Base-by-base conservation (phyloP, 2,329 filamentous ascomycete species). In the Dendryphion nanum region DNA sequence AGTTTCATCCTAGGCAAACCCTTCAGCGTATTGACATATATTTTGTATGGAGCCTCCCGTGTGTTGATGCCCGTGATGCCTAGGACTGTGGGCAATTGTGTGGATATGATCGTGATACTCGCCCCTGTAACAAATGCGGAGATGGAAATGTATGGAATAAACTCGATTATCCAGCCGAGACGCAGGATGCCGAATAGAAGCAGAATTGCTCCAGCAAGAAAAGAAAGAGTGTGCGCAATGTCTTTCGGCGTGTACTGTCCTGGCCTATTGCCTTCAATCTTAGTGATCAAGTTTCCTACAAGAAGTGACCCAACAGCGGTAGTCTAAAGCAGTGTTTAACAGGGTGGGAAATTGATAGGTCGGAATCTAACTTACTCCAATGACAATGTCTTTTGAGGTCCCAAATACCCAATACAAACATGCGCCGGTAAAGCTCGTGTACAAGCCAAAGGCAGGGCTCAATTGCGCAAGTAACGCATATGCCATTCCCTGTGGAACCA, bases 81-180 rank as follows among this genome's bases (percentile, higher is more conserved):
- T 68, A 97, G 78, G 66, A 96, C 70, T 1, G 77, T 77, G 1
- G 86, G 84, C 4, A 95, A 74, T 64, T 97, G 91, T 20, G 91
- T 90, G 15, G 82, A 78, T 6, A 81, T 82, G 60, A 97, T 97
- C 54, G 81, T 95, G 63, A 97, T 78, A 42, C 91, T 89, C 4
- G 91, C 95, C 2, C 91, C 91, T 0, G 93, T 97, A 86, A 97
- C 96, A 72, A 95, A 97, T 3, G 93, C 89, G 0, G 87, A 90
- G 37, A 97, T 87, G 0, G 90, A 87, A 2, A 89, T 83, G 39
- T 96, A 79, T 1, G 93, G 87, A 54, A 97, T 96, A 56, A 96
- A 79, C 50, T 97, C 89, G 33, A 96, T 89, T 35, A 97, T 83
- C 81, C 89, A 95, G 5, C 93, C 91, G 24, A 83, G 78, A 32